Evolutionary conservation across 768 basidiomycete species (phyloP).

Genomic region (Naganishia antarctica): DNA sequence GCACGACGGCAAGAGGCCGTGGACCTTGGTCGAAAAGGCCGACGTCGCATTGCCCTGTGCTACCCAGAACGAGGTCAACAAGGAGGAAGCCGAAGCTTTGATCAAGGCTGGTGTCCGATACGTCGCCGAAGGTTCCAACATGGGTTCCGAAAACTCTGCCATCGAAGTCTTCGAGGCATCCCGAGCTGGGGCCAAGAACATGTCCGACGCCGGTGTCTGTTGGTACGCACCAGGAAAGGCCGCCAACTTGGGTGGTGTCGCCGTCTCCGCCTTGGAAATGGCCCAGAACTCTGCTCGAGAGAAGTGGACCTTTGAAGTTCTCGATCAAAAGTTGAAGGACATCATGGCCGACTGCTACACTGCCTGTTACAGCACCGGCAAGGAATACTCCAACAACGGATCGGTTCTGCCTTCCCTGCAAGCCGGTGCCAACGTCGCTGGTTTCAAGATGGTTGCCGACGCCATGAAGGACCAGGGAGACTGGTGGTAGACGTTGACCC

Average conservation of each 20-base stretch:
- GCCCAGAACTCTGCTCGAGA: conserved; percentile 64
- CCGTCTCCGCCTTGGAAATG: conserved; percentile 69
- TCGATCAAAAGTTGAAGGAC: conserved; percentile 63
- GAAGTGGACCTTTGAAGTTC: conserved; percentile 61
- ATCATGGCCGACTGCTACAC: conserved; percentile 67
- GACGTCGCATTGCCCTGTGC: conserved; percentile 68
- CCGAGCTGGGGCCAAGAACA: conserved; percentile 52
- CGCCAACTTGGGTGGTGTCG: conserved; percentile 68
- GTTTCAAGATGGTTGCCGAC: conserved; percentile 64
- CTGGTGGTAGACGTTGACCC: conserved; percentile 58
- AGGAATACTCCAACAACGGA: conserved; percentile 58
- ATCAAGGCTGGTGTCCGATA: conserved; percentile 64
- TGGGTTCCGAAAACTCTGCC: conserved; percentile 67
- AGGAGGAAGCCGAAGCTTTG: conserved; percentile 65
- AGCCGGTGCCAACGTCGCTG: conserved; percentile 67
- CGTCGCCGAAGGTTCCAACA: conserved; percentile 61
- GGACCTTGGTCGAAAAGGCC: conserved; percentile 61
- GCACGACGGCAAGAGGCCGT: conserved; percentile 59
- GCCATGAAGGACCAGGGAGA: conserved; percentile 72
- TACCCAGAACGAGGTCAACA: conserved; percentile 66
- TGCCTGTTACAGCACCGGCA: conserved; percentile 59
- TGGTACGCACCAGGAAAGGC: conserved; percentile 74
- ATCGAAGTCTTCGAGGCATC: conserved; percentile 66
- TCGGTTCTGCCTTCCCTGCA: conserved; percentile 55
- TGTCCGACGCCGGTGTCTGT: conserved; percentile 52